phyloP scores from a whole-genome alignment of 306 rosid species.

The Senna tora region DNA sequence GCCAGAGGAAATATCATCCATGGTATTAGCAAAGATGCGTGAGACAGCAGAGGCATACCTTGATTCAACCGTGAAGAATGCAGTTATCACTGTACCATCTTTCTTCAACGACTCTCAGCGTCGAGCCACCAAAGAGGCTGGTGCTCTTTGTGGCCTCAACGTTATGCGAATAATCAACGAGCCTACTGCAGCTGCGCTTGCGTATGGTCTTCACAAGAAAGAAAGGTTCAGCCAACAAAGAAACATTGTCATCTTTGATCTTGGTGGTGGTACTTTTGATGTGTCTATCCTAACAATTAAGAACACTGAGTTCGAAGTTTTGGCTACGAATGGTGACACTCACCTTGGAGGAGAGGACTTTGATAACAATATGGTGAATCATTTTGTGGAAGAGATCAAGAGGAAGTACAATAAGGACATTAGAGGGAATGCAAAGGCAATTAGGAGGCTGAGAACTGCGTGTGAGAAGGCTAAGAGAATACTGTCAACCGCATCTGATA shows the following conservation, averaged over 20 bases:
- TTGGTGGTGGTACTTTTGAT: constrained; percentile 61
- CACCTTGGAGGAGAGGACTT: constrained; percentile 49
- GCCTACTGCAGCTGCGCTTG: constrained; percentile 56
- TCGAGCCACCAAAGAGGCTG: constrained; percentile 38
- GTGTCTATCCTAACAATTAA: constrained; percentile 56
- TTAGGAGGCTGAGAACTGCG: constrained; percentile 34
- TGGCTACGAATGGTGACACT: constrained; percentile 34
- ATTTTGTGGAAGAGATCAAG: constrained; percentile 31
- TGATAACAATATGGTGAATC: constrained; percentile 33
- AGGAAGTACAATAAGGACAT: constrained; percentile 33
- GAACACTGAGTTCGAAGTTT: constrained; percentile 1
- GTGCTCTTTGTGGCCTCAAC: constrained; percentile 42
- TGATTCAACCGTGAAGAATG: constrained; percentile 44
- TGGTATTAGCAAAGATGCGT: constrained; percentile 54
- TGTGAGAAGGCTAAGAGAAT: constrained; percentile 13
- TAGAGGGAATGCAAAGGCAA: neutral
- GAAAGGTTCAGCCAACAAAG: constrained; percentile 28
- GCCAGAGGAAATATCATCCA: constrained; percentile 61
- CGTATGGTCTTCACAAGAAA: constrained; percentile 63
- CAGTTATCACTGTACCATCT: constrained; percentile 60
- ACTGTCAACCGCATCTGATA: neutral
- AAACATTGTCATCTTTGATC: constrained; percentile 41
- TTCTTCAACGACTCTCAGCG: constrained; percentile 62
- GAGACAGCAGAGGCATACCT: constrained; percentile 51
- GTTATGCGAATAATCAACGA: constrained; percentile 50